Base-by-base conservation (phyloP, 306 rosid species). In the Gillenia trifoliata region DNA sequence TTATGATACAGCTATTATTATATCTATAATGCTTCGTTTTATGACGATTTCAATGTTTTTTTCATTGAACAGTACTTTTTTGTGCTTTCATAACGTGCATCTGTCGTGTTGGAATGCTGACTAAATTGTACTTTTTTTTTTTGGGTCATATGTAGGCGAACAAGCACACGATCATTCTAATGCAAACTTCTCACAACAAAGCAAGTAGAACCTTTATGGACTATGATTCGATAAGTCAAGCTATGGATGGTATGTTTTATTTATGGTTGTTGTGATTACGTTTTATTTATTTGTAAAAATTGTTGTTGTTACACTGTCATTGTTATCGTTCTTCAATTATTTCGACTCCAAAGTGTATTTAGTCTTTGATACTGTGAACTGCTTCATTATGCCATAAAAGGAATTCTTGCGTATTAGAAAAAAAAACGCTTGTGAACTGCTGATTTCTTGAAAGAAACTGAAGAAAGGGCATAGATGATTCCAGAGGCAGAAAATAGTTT, bases 121-220 rank as follows among this genome's bases (percentile, higher is more conserved):
- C 74, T 55, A 17, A 40, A 22, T 31, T 40, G 77, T 55, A 73
- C 29, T 36, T 73, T 64, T 54, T 56, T 80, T 62, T 10, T 7
- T n/a, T n/a, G n/a, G n/a, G n/a, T n/a, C 33, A 6, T 79, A 10
- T 81, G 79, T 74, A 94, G 99, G 95, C 97, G 75, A 89, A 95
- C 88, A 88, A 83, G 59, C 99, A 95, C 87, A 94, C 99, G 31
- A 95, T 95, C 68, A 88, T 95, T 82, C 91, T 95, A 19, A 86
- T 95, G 96, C 99, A 95, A 85, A 83, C 93, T 50, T 89, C 99
- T 75, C 97, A 75, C 41, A 90, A 77, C 85, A 88, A 89, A 79
- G 89, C 98, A 8, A 83, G 96, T 43, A 86, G 99, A 81, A 95
- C 99, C 1, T 95, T 92, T 84, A 92, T 90, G 99, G 97, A 92